Evolutionary conservation across 2,329 filamentous ascomycete genomes (phyloP), one percentile per base, ranked within the genome.

Genomic region (Diplodia scrobiculata): DNA sequence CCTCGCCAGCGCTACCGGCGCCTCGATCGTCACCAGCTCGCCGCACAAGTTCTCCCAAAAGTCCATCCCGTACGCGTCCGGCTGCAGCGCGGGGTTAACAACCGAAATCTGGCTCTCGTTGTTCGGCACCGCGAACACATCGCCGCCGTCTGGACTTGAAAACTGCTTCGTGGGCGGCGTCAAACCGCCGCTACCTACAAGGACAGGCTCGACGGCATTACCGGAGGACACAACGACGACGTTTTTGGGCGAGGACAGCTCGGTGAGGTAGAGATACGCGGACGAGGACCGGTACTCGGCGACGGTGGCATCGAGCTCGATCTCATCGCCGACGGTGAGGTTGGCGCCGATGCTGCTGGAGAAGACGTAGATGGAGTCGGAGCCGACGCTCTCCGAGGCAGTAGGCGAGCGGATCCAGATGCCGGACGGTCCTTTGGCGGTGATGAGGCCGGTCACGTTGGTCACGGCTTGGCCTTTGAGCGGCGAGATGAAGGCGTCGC

Each of bases 11-110:
- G 85, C 86, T 13, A 79, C 82, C 1, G 86, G 84, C 53, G 77
- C 81, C 69, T 81, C 81, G 54, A 91, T 78, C 0, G 85, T 89
- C 14, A 91, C 88, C 7, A 90, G 79, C 75, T 91, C 87, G 32
- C 88, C 89, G 64, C 80, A 81, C 67, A 91, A 76, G 68, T 84
- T 87, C 81, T 91, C 87, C 89, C 89, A 91, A 73, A 91, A 91
- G 74, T 91, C 89, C 34, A 91, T 79, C 2, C 89, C 89, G 71
- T 87, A 91, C 50, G 79, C 77, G 25, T 78, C 77, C 1, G 88
- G 88, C 68, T 88, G 75, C 47, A 91, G 81, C 14, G 79, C 78
- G 0, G 88, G 88, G 73, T 91, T 91, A 38, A 73, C 78, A 5
- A 75, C 78, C 1, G 87, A 88, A 47, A 91, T 73, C 69, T 82